Evolutionary conservation across 108 stramenopile genomes (phyloP), one percentile per base, ranked within the genome.

Genomic region (Fragilaria radians): DNA sequence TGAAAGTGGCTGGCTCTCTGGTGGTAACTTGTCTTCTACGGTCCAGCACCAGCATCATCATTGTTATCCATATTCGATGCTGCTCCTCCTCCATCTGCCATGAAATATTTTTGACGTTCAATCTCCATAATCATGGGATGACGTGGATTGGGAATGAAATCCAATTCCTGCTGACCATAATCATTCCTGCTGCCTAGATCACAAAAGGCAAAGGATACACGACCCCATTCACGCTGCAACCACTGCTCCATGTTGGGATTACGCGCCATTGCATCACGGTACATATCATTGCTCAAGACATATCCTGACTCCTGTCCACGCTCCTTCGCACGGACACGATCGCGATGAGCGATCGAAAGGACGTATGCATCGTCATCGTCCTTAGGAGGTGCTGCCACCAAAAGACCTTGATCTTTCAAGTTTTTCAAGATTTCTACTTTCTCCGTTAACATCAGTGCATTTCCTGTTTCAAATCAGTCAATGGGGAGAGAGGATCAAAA

Each of bases 361-460:
- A 74, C 82, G 60, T 91, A 91, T 7, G 90, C 81, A 73, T 91
- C 90, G 51, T 91, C 90, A 46, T 91, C 86, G 61, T 91, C 90
- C 3, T 74, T 79, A 3, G 86, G 83, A 26, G 90, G 90, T 29
- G 84, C 66, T 9, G 78, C 61, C 19, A 84, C 81, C 51, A 91
- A 64, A 45, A 82, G 66, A 11, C 82, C 80, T 32, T 74, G 63
- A 28, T 59, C 42, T 9, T 82, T 62, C 52, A 91, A 56, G 0
- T 42, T 36, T 4, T 70, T 58, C 64, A 90, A 74, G 27, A 78
- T 66, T 61, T 82, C 81, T 33, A 76, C 62, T 65, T 85, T 75
- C 5, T 67, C 62, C 5, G 73, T 79, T 5, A 77, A 22, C 75
- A 73, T 78, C 50, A 62, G 62, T 1, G 80, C 73, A 72, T 77